Evolutionary conservation across 768 basidiomycete genomes (phyloP).

Genomic region (Polyporus arcularius): DNA sequence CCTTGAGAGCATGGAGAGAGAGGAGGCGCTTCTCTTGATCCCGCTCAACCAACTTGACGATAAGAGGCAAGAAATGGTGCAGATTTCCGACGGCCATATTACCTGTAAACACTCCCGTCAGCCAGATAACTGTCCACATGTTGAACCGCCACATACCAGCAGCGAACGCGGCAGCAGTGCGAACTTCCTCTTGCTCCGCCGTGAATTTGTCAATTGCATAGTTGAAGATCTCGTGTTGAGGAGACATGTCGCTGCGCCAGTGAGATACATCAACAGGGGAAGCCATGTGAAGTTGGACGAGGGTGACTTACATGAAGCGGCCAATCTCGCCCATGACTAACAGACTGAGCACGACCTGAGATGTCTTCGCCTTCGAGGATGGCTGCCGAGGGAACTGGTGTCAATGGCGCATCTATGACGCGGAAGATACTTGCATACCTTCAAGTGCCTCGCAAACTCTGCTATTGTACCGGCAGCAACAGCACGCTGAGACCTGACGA

Average conservation of each 20-base stretch:
- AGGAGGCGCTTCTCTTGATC: slow-evolving; percentile 81
- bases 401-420: neutral
- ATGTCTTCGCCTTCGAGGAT: slow-evolving; percentile 60
- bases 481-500: slow-evolving; percentile 68
- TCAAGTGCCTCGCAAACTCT: slow-evolving; percentile 80
- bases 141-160: slow-evolving; percentile 43
- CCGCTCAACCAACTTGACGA: slow-evolving; percentile 75
- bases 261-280: neutral
- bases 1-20: slow-evolving; percentile 90
- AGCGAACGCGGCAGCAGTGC: slow-evolving; percentile 92
- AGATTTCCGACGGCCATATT: slow-evolving; percentile 96
- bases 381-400: slow-evolving; percentile 8
- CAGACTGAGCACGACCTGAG: slow-evolving; percentile 77
- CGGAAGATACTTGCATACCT: slow-evolving; percentile 42
- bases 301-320: slow-evolving; percentile 70
- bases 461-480: slow-evolving; percentile 84
- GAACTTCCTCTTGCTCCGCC: slow-evolving; percentile 80
- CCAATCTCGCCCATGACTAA: slow-evolving; percentile 93
- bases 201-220: slow-evolving; percentile 73
- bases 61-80: slow-evolving; percentile 79
- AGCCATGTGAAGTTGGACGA: neutral
- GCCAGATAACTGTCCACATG: neutral
- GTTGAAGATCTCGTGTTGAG: slow-evolving; percentile 76
- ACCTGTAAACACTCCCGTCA: slow-evolving; percentile 28
- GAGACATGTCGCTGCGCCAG: slow-evolving; percentile 75